Evolutionary conservation across 805 yeast species (phyloP).

Genomic region (Blastobotrys americana): DNA sequence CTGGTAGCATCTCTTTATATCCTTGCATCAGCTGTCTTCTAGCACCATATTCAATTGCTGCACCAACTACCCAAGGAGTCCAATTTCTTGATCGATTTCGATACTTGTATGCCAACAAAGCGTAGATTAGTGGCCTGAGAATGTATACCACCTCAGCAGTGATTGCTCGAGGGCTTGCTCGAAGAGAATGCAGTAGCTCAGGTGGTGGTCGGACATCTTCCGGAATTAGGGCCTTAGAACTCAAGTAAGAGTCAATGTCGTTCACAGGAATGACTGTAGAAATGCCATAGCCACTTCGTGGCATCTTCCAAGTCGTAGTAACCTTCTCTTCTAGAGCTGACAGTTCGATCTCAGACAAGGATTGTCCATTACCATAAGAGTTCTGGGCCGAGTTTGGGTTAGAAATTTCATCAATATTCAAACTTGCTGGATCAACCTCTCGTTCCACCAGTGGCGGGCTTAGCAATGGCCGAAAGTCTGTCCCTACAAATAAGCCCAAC

Average conservation of each 20-base stretch:
- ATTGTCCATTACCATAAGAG: neutral
- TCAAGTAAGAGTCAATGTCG: conserved; percentile 21
- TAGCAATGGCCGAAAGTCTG: conserved; percentile 26
- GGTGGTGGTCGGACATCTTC: conserved; percentile 31
- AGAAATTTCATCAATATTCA: conserved; percentile 11
- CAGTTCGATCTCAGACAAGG: conserved; percentile 1
- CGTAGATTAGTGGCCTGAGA: conserved; percentile 35
- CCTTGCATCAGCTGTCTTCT: conserved; percentile 23
- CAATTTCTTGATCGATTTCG: conserved; percentile 24
- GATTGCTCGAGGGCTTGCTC: conserved; percentile 13
- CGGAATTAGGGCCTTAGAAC: conserved; percentile 22
- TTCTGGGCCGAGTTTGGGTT: neutral
- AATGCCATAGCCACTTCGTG: conserved; percentile 22
- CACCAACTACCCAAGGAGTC: conserved; percentile 37
- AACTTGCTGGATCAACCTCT: conserved; percentile 30
- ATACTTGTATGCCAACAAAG: conserved; percentile 25
- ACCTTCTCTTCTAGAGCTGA: conserved; percentile 4
- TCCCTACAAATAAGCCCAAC: conserved; percentile 24
- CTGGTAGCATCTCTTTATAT: conserved; percentile 19
- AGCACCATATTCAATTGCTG: conserved; percentile 29
- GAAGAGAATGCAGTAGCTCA: conserved; percentile 26
- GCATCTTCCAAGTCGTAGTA: conserved; percentile 21
- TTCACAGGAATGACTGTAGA: conserved; percentile 17
- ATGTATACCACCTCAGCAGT: conserved; percentile 31
- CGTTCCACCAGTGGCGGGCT: conserved; percentile 29